Conservation (phyloP, 345 rosid genomes). For the Salix udensis region DNA sequence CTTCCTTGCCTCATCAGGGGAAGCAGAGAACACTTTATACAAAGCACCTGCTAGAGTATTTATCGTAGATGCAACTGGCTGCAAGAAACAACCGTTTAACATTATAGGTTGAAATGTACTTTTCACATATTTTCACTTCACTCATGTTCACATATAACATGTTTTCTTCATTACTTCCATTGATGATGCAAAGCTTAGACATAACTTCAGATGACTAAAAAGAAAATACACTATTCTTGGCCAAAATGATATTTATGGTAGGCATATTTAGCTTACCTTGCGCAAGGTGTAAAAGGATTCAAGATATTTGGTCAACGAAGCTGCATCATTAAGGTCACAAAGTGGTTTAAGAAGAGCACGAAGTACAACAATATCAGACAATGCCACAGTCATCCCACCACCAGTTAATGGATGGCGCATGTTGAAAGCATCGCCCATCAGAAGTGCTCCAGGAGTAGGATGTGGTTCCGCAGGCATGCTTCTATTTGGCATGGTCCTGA, state of each 20-base stretch:
- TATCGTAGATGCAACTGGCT: slow-evolving; percentile 25
- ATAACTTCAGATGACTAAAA: background rate
- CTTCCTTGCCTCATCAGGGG: slow-evolving; percentile 22
- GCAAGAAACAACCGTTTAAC: slow-evolving; percentile 4
- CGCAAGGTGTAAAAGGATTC: slow-evolving; percentile 23
- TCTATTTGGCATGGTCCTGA: slow-evolving; percentile 21
- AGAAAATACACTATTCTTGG: background rate
- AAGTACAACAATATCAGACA: slow-evolving; percentile 14
- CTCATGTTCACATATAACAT: background rate
- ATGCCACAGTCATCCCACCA: slow-evolving; percentile 23
- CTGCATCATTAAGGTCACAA: slow-evolving; percentile 13
- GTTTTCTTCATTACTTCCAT: too few species aligned
- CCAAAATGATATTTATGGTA: background rate
- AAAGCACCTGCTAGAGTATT: slow-evolving; percentile 22
- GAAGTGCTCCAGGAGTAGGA: slow-evolving; percentile 22
- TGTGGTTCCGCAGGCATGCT: slow-evolving; percentile 22
- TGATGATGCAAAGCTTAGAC: background rate
- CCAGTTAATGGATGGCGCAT: slow-evolving; percentile 27
- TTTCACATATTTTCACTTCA: background rate
- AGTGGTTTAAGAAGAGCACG: slow-evolving; percentile 22
- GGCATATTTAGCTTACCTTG: slow-evolving; percentile 7
- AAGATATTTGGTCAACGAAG: slow-evolving; percentile 13
- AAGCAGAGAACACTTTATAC: slow-evolving; percentile 18
- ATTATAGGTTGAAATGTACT: background rate
- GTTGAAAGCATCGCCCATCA: slow-evolving; percentile 25